phyloP scores from a whole-genome alignment of 495 filamentous ascomycete species.

The Chaetomium tenue region DNA sequence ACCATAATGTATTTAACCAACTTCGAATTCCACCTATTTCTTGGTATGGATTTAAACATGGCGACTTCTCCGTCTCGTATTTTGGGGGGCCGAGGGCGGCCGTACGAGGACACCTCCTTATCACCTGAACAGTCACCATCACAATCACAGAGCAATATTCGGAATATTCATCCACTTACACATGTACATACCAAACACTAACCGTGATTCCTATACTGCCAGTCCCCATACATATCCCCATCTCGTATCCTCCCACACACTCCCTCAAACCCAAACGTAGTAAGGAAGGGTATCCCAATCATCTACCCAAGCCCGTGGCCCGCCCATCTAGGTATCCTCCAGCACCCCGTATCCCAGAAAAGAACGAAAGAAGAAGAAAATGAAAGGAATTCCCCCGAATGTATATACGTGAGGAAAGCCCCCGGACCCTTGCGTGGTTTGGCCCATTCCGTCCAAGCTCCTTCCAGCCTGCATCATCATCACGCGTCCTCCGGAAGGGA shows the following conservation, averaged over 20 bases:
- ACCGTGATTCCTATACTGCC: not conserved
- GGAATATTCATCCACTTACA: not conserved
- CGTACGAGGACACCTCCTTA: no score
- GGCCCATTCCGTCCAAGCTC: not conserved
- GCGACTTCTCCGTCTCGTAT: no score
- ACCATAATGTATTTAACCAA: not conserved
- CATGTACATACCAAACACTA: not conserved
- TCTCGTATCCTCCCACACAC: not conserved
- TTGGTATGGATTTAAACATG: no score
- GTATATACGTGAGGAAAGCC: not conserved
- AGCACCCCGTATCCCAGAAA: not conserved
- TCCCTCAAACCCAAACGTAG: not conserved
- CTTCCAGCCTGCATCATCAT: not conserved
- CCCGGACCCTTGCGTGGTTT: not conserved
- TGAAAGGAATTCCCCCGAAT: not conserved
- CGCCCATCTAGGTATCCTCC: not conserved
- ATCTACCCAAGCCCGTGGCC: not conserved
- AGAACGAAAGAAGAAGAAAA: not conserved
- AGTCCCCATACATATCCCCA: not conserved
- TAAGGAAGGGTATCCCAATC: conserved; percentile 22
- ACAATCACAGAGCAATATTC: not conserved
- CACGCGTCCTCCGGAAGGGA: not conserved
- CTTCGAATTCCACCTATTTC: not conserved
- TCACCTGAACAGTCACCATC: not conserved
- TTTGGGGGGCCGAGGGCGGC: no score